Evolutionary conservation across 345 rosid genomes (phyloP).

Genomic region (Eucalyptus brandiana): DNA sequence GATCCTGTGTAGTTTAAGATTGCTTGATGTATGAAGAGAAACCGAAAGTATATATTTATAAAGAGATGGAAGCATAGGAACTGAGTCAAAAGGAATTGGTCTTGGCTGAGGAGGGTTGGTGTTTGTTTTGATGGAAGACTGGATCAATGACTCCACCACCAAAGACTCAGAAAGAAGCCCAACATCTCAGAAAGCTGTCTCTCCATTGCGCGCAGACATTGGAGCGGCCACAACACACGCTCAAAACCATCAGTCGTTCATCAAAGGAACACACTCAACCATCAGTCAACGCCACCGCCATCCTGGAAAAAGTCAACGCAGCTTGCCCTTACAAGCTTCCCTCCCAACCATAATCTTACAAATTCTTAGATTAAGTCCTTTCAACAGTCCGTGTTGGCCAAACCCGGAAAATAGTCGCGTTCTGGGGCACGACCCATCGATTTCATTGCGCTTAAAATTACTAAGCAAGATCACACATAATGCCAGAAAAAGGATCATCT

Average conservation of each 20-base stretch:
- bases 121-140: background rate
- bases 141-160: background rate
- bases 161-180: background rate
- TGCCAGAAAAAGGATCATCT: no score
- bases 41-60: background rate
- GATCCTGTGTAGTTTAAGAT: background rate
- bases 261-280: background rate
- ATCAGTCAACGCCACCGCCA: background rate
- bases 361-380: background rate
- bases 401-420: background rate
- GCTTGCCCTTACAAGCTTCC: background rate
- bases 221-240: background rate
- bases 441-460: background rate
- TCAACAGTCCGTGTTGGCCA: background rate
- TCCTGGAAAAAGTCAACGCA: background rate
- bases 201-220: background rate
- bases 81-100: background rate
- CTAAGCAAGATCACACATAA: background rate
- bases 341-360: background rate
- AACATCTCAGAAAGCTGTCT: background rate
- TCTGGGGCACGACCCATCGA: background rate
- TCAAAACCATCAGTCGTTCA: background rate
- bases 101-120: background rate
- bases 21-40: background rate
- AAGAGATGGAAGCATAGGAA: background rate